Percentiles rank a stretch among this genome's conserved stretches.
Conservation (phyloP, 31 red algal genomes). For the Bonnemaisonia californica region DNA sequence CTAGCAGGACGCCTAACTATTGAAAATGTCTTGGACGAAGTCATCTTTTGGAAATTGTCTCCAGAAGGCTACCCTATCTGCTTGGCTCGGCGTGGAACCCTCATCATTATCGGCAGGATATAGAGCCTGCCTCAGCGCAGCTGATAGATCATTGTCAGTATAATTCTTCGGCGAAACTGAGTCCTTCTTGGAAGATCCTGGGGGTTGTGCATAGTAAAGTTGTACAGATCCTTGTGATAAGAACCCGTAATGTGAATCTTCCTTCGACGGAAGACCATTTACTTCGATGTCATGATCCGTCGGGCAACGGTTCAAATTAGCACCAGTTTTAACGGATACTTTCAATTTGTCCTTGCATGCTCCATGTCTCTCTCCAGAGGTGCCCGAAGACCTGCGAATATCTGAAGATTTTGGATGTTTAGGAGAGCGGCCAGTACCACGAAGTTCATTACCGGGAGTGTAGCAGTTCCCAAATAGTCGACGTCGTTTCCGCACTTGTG, state of each 20-base stretch:
- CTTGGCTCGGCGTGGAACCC: neutral
- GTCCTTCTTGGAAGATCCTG: neutral
- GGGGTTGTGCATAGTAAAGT: neutral
- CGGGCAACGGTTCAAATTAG: neutral
- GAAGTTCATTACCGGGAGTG: neutral
- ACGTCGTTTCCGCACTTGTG: conserved; percentile 7
- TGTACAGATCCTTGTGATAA: conserved; percentile 19
- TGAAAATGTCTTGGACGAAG: neutral
- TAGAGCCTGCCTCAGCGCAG: conserved; percentile 15
- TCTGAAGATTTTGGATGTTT: neutral
- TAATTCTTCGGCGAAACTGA: neutral
- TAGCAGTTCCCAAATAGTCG: neutral
- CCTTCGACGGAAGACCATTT: neutral
- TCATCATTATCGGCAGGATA: conserved; percentile 12
- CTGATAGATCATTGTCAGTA: conserved; percentile 3
- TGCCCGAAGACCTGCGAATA: neutral
- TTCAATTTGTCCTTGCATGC: too few species aligned
- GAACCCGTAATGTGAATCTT: neutral
- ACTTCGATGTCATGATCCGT: neutral
- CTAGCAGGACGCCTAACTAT: neutral
- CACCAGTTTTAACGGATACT: neutral
- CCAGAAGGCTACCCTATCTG: neutral
- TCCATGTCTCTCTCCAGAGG: neutral
- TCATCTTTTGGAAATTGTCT: conserved; percentile 8
- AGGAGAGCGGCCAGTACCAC: neutral